Evolutionary conservation across 2,329 filamentous ascomycete species (phyloP), one percentile per base, ranked within the genome.

Genomic region (Penicillium nordicum): DNA sequence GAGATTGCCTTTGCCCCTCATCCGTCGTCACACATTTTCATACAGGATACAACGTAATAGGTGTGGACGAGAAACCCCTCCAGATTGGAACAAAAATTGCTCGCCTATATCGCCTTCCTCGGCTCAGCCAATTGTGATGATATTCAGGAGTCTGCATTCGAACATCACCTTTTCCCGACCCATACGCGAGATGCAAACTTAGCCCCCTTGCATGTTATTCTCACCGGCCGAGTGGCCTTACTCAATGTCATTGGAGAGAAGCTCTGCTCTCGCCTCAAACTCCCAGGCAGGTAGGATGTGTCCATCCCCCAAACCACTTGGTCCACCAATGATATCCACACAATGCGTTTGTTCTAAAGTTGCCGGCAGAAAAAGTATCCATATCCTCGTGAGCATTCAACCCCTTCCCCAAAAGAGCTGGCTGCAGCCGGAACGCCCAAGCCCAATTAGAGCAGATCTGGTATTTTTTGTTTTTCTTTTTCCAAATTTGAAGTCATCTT

Each of bases 131-230:
- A 47, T 44, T 32, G 29, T 52, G 30, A 44, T 44, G 52, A 58
- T 61, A 37, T 37, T 52, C 54, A 57, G 50, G 42, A 62, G 48
- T 16, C 40, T 57, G 45, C 53, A 44, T 43, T 43, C 36, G 41
- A 55, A 27, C 23, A 16, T 40, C n/a, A 38, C 27, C n/a, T 48
- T n/a, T 44, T 18, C 34, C 34, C n/a, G 50, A 58, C 55, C 59
- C 51, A 59, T 63, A 57, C 56, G 49, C 57, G 50, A 47, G 43
- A 55, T 58, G 41, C 46, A 57, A 57, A 49, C 44, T 37, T 27
- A 10, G 21, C 44, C 45, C 53, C 63, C 63, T 64, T 65, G 62
- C 63, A 62, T 62, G 44, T 23, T 37, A 37, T 38, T 51, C 52
- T 53, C 55, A 45, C 60, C 56, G 48, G 45, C 34, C 34, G 40